Base-by-base conservation (phyloP, 2,329 filamentous ascomycete genomes). In the Sporothrix humicola region DNA sequence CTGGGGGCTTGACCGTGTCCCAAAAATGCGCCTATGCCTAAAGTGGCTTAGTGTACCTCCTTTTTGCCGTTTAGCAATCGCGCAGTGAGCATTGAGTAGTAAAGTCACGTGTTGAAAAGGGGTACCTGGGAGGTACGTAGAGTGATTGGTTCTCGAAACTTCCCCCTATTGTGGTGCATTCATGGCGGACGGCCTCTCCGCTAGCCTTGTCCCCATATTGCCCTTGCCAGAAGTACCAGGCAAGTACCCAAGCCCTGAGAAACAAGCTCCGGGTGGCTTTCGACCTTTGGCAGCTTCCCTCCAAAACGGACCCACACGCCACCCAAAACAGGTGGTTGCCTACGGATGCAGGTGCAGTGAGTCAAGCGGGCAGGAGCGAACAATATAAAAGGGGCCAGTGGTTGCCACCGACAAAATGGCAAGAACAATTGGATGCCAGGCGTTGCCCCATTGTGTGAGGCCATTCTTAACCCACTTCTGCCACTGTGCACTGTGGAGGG, bases 1-100 rank as follows among this genome's bases (percentile, higher is more conserved):
- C 81, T 80, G 80, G 56, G 80, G 80, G 81, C 79, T 81, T 80
- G 80, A 74, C 54, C 69, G 73, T 74, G 73, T 74, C 56, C 70
- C 48, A 66, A 52, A 52, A 73, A 48, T 7, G 26, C 26, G 15
- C 63, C 83, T 85, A 84, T 75, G n/a, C 82, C 78, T 2, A 2
- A 77, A 78, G 77, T 15, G 77, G 79, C 66, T 74, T 73, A 77
- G 75, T 69, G 65, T 37, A 48, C 52, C 73, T 78, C 76, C 78
- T 78, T 79, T 75, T 75, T 15, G 61, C 44, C 68, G 71, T 59
- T 31, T 58, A 26, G 37, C 50, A 72, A 31, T n/a, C 13, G 20
- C 17, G 54, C 42, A 56, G 63, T 48, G 17, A 52, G 56, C 12
- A 17, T 7, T 37, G 12, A 15, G 37, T 15, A 2, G 8, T 2